Evolutionary conservation across 1,284 basidiomycete genomes (phyloP).

Genomic region (Boletellus dicymbophilus): DNA sequence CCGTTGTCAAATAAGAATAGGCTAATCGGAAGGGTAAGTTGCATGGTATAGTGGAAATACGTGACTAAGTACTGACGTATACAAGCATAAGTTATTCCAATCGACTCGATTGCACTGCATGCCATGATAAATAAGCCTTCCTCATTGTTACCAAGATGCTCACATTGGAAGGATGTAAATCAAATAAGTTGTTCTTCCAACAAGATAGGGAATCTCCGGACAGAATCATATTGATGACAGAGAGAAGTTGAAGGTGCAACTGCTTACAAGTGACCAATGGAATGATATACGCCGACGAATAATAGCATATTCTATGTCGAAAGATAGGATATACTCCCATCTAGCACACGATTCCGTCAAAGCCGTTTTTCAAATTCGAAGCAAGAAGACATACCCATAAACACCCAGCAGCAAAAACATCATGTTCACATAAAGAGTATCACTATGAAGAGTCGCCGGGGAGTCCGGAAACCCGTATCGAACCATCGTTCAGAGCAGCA

Average conservation of each 20-base stretch:
- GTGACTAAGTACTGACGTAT: conserved; percentile 12
- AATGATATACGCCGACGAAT: conserved; percentile 18
- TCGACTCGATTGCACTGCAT: conserved; percentile 8
- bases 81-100: conserved; percentile 7
- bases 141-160: too few species aligned
- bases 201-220: conserved; percentile 22
- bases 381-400: conserved; percentile 10
- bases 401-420: conserved; percentile 14
- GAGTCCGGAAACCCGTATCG: conserved; percentile 8
- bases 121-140: not conserved
- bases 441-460: conserved; percentile 1
- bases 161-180: conserved; percentile 14
- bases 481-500: conserved; percentile 6
- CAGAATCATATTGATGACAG: not conserved
- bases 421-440: not conserved
- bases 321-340: conserved; percentile 23
- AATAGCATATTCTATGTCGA: conserved; percentile 21
- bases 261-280: conserved; percentile 24
- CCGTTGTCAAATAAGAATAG: not conserved
- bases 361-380: not conserved
- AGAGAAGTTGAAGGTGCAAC: not conserved
- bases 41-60: not conserved
- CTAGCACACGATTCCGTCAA: conserved; percentile 6
- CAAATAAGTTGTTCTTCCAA: conserved; percentile 16
- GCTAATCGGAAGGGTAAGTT: conserved; percentile 8